Conservation (phyloP, 768 basidiomycete genomes). For the Boletellus ananiceps region DNA sequence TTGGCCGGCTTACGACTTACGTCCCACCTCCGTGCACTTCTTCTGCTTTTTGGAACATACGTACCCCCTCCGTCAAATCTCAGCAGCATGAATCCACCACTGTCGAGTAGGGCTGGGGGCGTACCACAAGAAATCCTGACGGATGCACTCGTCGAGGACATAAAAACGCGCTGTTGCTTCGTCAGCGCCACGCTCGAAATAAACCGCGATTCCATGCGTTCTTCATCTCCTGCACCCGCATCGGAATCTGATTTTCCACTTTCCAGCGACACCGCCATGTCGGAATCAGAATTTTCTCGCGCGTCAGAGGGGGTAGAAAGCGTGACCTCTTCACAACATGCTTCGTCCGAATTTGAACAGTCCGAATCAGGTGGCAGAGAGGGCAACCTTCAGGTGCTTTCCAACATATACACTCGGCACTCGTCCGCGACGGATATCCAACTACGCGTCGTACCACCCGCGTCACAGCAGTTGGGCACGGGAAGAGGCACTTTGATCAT, state of each 20-base stretch:
- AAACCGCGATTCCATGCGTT: conserved; percentile 30
- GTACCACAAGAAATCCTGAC: conserved; percentile 80
- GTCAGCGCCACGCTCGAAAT: conserved; percentile 61
- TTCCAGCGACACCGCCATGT: conserved; percentile 54
- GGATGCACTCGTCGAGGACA: conserved; percentile 78
- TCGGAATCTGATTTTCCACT: conserved; percentile 41
- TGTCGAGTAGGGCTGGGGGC: conserved; percentile 55
- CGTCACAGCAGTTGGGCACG: conserved; percentile 61
- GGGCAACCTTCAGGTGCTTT: conserved; percentile 51
- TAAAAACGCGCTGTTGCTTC: conserved; percentile 87
- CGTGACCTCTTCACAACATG: conserved; percentile 43
- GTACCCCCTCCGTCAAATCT: conserved; percentile 76
- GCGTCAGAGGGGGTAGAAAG: conserved; percentile 47
- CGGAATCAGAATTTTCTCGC: conserved; percentile 65
- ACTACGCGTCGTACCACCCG: conserved; percentile 64
- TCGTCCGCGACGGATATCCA: conserved; percentile 75
- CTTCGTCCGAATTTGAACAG: conserved; percentile 51
- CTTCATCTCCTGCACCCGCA: conserved; percentile 26
- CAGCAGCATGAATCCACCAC: conserved; percentile 58
- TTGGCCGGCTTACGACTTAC: conserved; percentile 81
- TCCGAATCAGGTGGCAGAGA: conserved; percentile 22
- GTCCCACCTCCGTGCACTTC: conserved; percentile 72
- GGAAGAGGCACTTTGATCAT: conserved; percentile 77
- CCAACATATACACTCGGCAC: conserved; percentile 66
- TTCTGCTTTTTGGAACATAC: conserved; percentile 80